Conservation (phyloP, 345 rosid genomes). For the Dimocarpus longan region DNA sequence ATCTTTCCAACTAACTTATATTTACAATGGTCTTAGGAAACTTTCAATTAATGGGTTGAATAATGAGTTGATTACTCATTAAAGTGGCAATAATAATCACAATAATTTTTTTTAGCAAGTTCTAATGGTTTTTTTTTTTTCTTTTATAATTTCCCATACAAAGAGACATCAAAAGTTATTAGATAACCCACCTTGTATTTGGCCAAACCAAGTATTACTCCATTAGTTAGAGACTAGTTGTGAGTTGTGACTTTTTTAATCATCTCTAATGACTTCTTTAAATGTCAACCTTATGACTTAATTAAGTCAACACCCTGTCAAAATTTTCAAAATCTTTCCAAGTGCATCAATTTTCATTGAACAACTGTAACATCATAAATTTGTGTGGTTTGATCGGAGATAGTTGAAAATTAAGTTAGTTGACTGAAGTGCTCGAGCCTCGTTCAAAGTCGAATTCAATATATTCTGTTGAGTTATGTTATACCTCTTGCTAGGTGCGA, state of each 20-base stretch:
- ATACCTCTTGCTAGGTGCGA: too few relatives aligned
- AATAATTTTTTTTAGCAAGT: not conserved
- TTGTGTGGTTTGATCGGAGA: too few relatives aligned
- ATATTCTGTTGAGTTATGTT: too few relatives aligned
- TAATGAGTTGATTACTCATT: constrained; percentile 29
- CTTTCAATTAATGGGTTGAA: constrained; percentile 22
- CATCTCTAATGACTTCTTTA: not conserved
- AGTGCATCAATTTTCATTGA: not conserved
- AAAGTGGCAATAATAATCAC: not conserved
- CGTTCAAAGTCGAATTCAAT: too few relatives aligned
- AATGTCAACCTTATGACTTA: not conserved
- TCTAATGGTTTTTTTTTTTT: not conserved
- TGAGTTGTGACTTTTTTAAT: too few relatives aligned
- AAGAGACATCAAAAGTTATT: not conserved
- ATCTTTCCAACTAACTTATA: not conserved
- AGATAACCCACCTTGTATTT: not conserved
- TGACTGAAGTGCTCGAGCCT: too few relatives aligned
- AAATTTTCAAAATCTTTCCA: not conserved
- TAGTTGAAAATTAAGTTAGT: too few relatives aligned
- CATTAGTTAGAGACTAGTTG: too few relatives aligned
- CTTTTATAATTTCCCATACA: too few relatives aligned
- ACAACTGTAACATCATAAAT: too few relatives aligned
- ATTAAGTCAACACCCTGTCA: not conserved
- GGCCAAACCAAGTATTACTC: not conserved
- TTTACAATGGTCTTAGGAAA: constrained; percentile 12